Evolutionary conservation across 176 grass and related monocot genomes (phyloP).

Genomic region (Cenchrus fungigraminus): DNA sequence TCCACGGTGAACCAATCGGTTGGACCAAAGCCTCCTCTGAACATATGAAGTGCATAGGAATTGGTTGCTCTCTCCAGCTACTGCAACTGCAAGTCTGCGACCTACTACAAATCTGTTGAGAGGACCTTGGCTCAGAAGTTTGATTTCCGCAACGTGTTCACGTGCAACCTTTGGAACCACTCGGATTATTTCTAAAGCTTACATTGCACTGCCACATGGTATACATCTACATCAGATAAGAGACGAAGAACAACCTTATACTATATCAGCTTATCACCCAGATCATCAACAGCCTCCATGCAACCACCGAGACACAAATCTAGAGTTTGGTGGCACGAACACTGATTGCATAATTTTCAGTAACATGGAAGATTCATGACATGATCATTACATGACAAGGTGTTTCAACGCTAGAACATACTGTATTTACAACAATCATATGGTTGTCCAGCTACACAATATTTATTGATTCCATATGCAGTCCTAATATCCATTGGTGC

Average conservation of each 20-base stretch:
- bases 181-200: background rate
- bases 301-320: background rate
- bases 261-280: background rate
- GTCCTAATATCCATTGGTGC: background rate
- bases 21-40: background rate
- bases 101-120: background rate
- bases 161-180: background rate
- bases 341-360: background rate
- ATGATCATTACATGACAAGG: background rate
- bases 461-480: background rate
- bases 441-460: slow-evolving; percentile 21
- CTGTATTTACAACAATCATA: slow-evolving; percentile 43
- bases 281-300: background rate
- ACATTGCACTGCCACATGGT: background rate
- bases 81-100: background rate
- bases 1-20: background rate
- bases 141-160: background rate
- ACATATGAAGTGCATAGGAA: too few species aligned
- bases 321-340: background rate
- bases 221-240: background rate
- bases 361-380: background rate
- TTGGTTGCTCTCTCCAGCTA: background rate
- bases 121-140: background rate
- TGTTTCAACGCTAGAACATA: slow-evolving; percentile 6
- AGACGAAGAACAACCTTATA: background rate